phyloP scores from a whole-genome alignment of 164 flowering plant species.

The Piper betle region DNA sequence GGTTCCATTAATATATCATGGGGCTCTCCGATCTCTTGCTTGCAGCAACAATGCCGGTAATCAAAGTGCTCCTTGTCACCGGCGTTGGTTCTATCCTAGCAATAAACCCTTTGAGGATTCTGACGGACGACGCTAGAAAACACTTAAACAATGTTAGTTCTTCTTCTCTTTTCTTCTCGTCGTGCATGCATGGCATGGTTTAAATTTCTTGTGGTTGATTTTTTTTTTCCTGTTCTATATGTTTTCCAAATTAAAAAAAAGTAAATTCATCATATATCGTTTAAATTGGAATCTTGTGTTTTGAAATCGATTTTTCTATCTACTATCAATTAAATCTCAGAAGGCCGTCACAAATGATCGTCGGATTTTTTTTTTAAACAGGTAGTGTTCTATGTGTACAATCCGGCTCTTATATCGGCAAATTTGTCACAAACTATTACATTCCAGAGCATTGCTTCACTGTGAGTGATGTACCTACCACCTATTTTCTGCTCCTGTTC shows the following conservation, averaged over 20 bases:
- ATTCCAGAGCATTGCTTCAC: constrained; percentile 27
- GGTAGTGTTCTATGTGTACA: constrained; percentile 65
- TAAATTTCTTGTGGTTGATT: not conserved
- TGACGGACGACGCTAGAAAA: constrained; percentile 37
- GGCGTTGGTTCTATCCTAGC: constrained; percentile 43
- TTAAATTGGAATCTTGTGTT: too few species aligned
- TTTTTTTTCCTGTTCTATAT: too few species aligned
- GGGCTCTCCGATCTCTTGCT: constrained; percentile 29
- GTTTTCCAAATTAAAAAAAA: too few species aligned
- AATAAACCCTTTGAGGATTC: constrained; percentile 17
- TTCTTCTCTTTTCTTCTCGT: not conserved
- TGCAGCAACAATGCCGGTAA: constrained; percentile 31
- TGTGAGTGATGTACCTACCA: constrained; percentile 29
- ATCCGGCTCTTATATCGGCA: constrained; percentile 47
- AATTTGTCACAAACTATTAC: constrained; percentile 55
- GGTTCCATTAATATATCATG: constrained; percentile 10
- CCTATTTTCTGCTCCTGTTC: not conserved
- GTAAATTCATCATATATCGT: too few species aligned
- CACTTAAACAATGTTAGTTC: constrained; percentile 36
- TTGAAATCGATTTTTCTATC: not conserved
- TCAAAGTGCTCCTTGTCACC: constrained; percentile 40
- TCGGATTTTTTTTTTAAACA: constrained; percentile 14
- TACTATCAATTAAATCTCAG: not conserved
- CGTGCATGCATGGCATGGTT: not conserved
- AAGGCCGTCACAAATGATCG: too few species aligned